Percentiles rank a stretch among this genome's conserved stretches.
Evolutionary conservation across 2,329 filamentous ascomycete genomes (phyloP).

Genomic region (Cladosporium sp.): DNA sequence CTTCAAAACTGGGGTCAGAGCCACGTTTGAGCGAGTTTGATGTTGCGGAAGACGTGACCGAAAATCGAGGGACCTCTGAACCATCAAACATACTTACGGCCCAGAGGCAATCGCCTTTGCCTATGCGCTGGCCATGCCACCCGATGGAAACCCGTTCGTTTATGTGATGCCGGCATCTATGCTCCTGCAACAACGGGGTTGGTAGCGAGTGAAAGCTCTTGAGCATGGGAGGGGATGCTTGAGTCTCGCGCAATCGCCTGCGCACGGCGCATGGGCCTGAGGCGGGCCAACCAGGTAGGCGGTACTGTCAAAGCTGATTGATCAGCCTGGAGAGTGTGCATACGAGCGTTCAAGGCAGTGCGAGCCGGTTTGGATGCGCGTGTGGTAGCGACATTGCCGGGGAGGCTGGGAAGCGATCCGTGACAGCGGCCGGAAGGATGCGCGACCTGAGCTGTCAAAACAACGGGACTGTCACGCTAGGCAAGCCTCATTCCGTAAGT

Average conservation of each 20-base stretch:
- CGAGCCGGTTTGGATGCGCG: background rate
- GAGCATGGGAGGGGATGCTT: background rate
- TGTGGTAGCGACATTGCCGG: background rate
- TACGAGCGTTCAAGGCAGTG: background rate
- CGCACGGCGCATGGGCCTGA: background rate
- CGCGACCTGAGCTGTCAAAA: constrained; percentile 7
- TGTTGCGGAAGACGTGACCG: background rate
- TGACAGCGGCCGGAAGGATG: constrained; percentile 4
- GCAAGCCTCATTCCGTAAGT: too few species aligned
- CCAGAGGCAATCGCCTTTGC: background rate
- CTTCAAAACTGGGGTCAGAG: background rate
- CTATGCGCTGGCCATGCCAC: background rate
- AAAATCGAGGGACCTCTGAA: background rate
- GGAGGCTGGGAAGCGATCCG: background rate
- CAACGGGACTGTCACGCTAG: too few species aligned
- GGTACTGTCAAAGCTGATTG: background rate
- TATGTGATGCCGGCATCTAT: background rate
- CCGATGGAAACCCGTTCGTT: background rate
- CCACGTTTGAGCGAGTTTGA: background rate
- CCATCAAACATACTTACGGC: background rate
- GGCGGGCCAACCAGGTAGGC: background rate
- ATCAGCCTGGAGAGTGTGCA: background rate
- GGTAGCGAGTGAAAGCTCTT: background rate
- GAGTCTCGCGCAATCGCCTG: background rate
- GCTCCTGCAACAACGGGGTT: background rate